Conservation (phyloP, 495 filamentous ascomycete species). For the Xylaria flabelliformis region DNA sequence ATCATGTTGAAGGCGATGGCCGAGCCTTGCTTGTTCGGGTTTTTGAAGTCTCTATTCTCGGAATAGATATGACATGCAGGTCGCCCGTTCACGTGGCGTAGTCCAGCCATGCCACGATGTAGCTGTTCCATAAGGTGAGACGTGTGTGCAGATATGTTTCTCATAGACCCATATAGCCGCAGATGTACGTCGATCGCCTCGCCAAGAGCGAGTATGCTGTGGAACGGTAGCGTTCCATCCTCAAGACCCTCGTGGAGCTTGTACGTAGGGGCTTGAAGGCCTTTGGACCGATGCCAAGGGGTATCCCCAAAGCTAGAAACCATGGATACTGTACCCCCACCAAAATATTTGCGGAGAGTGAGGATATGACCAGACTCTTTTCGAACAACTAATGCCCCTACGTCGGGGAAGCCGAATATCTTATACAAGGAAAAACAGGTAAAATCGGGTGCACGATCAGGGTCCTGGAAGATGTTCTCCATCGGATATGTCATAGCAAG, state of each 20-base stretch:
- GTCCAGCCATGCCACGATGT: conserved; percentile 54
- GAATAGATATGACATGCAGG: conserved; percentile 67
- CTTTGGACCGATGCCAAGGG: conserved; percentile 69
- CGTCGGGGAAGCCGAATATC: conserved; percentile 80
- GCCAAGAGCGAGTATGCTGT: conserved; percentile 74
- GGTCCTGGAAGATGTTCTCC: conserved; percentile 61
- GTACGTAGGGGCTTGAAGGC: conserved; percentile 44
- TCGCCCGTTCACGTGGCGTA: conserved; percentile 66
- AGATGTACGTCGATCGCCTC: conserved; percentile 71
- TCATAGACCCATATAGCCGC: conserved; percentile 67
- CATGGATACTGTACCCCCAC: conserved; percentile 78
- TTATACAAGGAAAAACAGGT: conserved; percentile 78
- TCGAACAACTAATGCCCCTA: conserved; percentile 74
- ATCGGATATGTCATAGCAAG: conserved; percentile 70
- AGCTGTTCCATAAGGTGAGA: conserved; percentile 59
- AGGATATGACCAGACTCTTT: conserved; percentile 68
- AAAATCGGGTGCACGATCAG: conserved; percentile 71
- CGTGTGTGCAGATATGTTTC: conserved; percentile 67
- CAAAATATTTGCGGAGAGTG: conserved; percentile 71
- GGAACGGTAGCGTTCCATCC: conserved; percentile 81
- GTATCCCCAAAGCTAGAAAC: conserved; percentile 61
- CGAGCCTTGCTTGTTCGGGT: conserved; percentile 68
- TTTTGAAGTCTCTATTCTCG: conserved; percentile 58
- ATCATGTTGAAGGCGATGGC: conserved; percentile 75
- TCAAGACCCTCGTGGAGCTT: conserved; percentile 71